Conservation (phyloP, 805 yeast genomes). For the Candida corydali region DNA sequence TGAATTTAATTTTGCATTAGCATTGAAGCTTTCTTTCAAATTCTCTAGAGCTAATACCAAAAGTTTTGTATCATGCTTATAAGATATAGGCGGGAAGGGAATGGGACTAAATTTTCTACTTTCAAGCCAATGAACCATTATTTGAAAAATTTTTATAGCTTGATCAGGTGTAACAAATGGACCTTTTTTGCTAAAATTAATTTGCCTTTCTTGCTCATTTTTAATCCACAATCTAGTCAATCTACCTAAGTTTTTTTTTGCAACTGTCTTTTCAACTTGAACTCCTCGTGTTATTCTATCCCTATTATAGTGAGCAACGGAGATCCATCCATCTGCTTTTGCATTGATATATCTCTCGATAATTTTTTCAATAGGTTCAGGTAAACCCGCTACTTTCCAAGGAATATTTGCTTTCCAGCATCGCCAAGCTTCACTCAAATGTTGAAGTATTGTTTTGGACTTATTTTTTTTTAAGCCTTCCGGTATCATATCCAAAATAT, state of each 20-base stretch:
- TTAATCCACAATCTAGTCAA: constrained; percentile 89
- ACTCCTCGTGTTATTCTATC: constrained; percentile 87
- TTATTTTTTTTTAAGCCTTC: constrained; percentile 86
- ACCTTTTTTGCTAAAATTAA: constrained; percentile 73
- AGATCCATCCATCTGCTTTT: constrained; percentile 95
- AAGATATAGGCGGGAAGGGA: constrained; percentile 88
- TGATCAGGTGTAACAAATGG: constrained; percentile 83
- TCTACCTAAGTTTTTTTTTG: constrained; percentile 88
- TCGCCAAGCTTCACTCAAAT: constrained; percentile 97
- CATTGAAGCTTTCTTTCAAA: constrained; percentile 69
- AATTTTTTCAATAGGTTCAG: constrained; percentile 81
- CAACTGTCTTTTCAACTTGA: constrained; percentile 90
- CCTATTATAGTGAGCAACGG: constrained; percentile 88
- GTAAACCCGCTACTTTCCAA: constrained; percentile 96
- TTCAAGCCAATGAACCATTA: constrained; percentile 91
- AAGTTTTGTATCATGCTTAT: constrained; percentile 90
- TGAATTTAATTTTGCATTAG: constrained; percentile 72
- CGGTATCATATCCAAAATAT: constrained; percentile 95
- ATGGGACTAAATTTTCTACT: constrained; percentile 78
- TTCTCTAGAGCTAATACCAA: constrained; percentile 86
- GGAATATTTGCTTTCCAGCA: constrained; percentile 99
- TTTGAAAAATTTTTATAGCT: constrained; percentile 81
- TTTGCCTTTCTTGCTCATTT: constrained; percentile 86
- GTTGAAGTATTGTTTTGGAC: constrained; percentile 84
- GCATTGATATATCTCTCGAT: constrained; percentile 89